These are phyloP conservation scores for Cladosporium sp. DNA, from an alignment of 2,329 filamentous ascomycete species.

Conservation along the genomic window DNA sequence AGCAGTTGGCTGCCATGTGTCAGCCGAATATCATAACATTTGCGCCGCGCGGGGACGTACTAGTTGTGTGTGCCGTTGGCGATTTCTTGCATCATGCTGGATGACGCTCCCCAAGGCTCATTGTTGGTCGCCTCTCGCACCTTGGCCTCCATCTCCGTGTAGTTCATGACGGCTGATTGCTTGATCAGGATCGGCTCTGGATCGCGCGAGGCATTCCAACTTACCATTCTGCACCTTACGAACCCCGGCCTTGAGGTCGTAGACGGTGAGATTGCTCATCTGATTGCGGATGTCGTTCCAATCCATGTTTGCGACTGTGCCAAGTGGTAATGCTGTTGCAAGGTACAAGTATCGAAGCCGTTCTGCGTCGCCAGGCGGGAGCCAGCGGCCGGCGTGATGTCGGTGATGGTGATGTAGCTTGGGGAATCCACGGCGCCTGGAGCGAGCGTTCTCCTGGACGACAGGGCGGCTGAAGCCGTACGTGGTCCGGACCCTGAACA, in stretches of 20 bases:
- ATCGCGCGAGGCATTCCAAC: constrained; percentile 20
- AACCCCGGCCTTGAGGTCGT: constrained; percentile 91
- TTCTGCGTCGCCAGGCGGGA: neutral
- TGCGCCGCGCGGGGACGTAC: constrained; percentile 47
- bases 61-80: constrained; percentile 97
- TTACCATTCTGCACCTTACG: constrained; percentile 95
- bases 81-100: constrained; percentile 91
- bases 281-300: constrained; percentile 76
- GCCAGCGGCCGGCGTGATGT: constrained; percentile 5
- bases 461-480: neutral
- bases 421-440: neutral
- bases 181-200: constrained; percentile 10
- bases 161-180: constrained; percentile 83
- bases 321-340: neutral
- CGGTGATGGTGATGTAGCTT: constrained; percentile 1
- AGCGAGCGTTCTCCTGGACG: neutral
- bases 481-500: neutral
- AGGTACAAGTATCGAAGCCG: no score
- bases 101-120: constrained; percentile 88
- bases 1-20: constrained; percentile 67
- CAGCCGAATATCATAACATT: constrained; percentile 14
- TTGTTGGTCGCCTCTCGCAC: constrained; percentile 97
- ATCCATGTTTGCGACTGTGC: constrained; percentile 57
- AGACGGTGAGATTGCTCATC: constrained; percentile 86
- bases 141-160: constrained; percentile 84